Base-by-base conservation (phyloP, 2,329 filamentous ascomycete species). In the Westerdykella sp. region DNA sequence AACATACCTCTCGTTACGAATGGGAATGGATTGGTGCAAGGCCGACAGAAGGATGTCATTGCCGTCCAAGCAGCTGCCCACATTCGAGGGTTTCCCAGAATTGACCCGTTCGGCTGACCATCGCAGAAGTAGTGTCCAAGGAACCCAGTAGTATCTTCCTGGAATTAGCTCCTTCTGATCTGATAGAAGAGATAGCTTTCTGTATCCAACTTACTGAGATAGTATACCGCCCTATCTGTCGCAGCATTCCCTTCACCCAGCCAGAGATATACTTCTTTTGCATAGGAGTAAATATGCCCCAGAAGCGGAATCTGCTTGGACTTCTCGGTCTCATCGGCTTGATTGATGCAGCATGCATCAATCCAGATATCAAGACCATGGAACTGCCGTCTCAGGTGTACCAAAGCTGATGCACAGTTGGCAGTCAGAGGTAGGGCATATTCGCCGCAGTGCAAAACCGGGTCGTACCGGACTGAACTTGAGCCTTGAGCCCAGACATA, bases 331-430 rank as follows among this genome's bases (percentile, higher is more conserved):
- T 10, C 12, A 11, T 44, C 32, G 6, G 35, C 28, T 32, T 51
- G 46, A 39, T 47, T 47, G 32, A 53, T 53, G 22, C 45, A 53
- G 3, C 50, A 18, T 7, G 45, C 45, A 42, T 53, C 50, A 21
- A 47, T 40, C 49, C 49, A 50, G 13, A 48, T 43, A 4, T 4
- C 32, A 23, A 43, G 25, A 1, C 18, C 4, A 15, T 37, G 40
- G 11, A 34, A n/a, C 6, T 39, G 37, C 12, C 28, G 4, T 23
- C 42, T 38, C 18, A 50, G 21, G 32, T 50, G 45, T 22, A 21
- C 36, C 14, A 50, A 31, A 15, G 44, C 44, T 14, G 45, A 44
- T 25, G 42, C n/a, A 23, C 41, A 43, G 22, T 47, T 47, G 14
- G 9, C 15, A 4, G 47, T 50, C 18, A 21, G 18, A 21, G 4